Evolutionary conservation across 2,329 filamentous ascomycete species (phyloP), one percentile per base, ranked within the genome.

Genomic region (Cytospora schulzeri): DNA sequence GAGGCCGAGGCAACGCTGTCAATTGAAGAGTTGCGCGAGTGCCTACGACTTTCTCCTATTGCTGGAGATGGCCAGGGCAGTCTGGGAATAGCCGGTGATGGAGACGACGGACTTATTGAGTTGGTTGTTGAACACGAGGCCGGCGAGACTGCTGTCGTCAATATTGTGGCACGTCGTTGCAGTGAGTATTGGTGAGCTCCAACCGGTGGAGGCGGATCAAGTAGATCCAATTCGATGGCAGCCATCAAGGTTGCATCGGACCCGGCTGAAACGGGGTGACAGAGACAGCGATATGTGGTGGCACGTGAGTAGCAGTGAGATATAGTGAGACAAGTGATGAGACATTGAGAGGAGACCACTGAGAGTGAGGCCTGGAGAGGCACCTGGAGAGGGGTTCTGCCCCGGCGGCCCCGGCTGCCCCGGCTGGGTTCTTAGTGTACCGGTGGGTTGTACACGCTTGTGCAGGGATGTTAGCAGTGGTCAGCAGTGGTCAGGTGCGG

Each of bases 211-310:
- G 45, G 62, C 54, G 55, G 52, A 22, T 35, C 55, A 8, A 67
- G 58, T 28, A 62, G 59, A 48, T 62, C 55, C 58, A 67, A 50
- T 33, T 67, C 65, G 53, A 64, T 63, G 24, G 51, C 52, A 22
- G 22, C 28, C 38, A 41, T 41, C 38, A 41, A 14, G 45, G 26
- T 41, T 33, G 41, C 22, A 17, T 57, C 24, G 26, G 52, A 33
- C 48, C 33, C 19, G 15, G 54, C 48, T 29, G 53, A 26, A 29
- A 22, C 31, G 28, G 24, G 22, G 52, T 24, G 8, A 19, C 45
- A 48, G n/a, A 1, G n/a, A 24, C 45, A 48, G 45, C n/a, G 11
- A 24, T 24, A 9, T 48, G 11, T 19, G 19, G n/a, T 14, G 45
- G 38, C 38, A 41, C 19, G 38, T 41, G 19, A 41, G 15, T 19